Conservation (phyloP, 768 basidiomycete species). For the Pleurotus tuoliensis region DNA sequence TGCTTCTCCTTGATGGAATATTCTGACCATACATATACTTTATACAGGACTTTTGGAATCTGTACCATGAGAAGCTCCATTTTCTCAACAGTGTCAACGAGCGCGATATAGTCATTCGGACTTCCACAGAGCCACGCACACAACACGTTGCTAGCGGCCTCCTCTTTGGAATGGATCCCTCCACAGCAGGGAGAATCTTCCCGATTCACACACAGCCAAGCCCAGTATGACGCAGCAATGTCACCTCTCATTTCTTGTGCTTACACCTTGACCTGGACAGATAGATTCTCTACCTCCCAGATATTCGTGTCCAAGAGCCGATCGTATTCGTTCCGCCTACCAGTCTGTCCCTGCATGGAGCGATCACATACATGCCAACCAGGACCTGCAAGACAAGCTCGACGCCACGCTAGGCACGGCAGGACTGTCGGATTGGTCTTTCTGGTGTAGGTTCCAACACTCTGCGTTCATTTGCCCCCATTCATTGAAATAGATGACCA, state of each 20-base stretch:
- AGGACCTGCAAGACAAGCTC: conserved; percentile 9
- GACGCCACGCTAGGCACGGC: conserved; percentile 11
- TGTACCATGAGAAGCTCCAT: conserved; percentile 12
- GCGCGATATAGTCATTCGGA: conserved; percentile 10
- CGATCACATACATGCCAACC: conserved; percentile 11
- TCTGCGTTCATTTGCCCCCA: not conserved
- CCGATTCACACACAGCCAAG: conserved; percentile 9
- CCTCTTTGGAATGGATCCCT: conserved; percentile 13
- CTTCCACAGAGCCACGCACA: conserved; percentile 13
- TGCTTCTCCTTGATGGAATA: not conserved
- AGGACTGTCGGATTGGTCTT: conserved; percentile 11
- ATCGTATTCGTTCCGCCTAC: conserved; percentile 12
- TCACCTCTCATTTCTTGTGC: not conserved
- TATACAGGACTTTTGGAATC: conserved; percentile 13
- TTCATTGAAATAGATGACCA: conserved; percentile 10
- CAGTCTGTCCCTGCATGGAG: conserved; percentile 15
- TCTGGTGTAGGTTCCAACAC: conserved; percentile 10
- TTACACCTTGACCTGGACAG: not conserved
- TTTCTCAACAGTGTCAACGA: conserved; percentile 11
- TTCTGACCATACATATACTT: not conserved
- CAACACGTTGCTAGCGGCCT: conserved; percentile 13
- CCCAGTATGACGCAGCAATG: not conserved
- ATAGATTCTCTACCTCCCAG: conserved; percentile 14
- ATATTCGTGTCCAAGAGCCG: conserved; percentile 14
- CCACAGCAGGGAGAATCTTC: conserved; percentile 1